A percentile compares a stretch with the other conserved stretches of the same genome.
Conservation (phyloP, 345 rosid genomes). For the Toxicodendron radicans region DNA sequence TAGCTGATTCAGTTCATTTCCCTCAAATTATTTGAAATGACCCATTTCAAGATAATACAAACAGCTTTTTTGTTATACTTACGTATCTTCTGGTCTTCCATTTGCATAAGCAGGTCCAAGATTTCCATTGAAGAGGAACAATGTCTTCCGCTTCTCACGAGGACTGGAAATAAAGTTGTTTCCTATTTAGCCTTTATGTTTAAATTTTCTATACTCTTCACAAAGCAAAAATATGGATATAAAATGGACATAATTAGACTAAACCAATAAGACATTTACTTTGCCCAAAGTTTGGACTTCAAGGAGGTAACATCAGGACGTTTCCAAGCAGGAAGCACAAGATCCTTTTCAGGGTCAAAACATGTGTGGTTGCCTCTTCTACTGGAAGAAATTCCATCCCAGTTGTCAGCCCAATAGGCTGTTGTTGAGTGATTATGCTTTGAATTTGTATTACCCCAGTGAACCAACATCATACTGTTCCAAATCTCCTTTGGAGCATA, state of each 20-base stretch:
- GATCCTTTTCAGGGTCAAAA: conserved; percentile 93
- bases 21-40: conserved; percentile 8
- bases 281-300: conserved; percentile 63
- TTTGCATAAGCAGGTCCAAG: conserved; percentile 80
- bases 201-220: not conserved
- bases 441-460: conserved; percentile 97
- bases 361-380: conserved; percentile 93
- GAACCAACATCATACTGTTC: conserved; percentile 98
- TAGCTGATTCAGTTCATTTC: not conserved
- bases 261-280: conserved; percentile 36
- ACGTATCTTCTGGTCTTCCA: conserved; percentile 94
- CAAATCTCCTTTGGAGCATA: conserved; percentile 99
- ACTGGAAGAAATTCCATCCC: conserved; percentile 70
- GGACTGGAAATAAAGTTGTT: conserved; percentile 49
- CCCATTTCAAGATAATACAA: not conserved
- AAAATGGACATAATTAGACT: conserved; percentile 1
- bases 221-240: not conserved
- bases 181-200: conserved; percentile 4
- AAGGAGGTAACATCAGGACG: conserved; percentile 62
- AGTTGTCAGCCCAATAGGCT: conserved; percentile 87
- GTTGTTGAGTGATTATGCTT: conserved; percentile 94
- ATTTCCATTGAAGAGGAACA: conserved; percentile 95
- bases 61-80: conserved; percentile 36
- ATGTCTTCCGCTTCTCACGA: conserved; percentile 65
- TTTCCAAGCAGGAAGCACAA: conserved; percentile 98